phyloP scores from a whole-genome alignment of 345 rosid genomes.

The Moringa oleifera region DNA sequence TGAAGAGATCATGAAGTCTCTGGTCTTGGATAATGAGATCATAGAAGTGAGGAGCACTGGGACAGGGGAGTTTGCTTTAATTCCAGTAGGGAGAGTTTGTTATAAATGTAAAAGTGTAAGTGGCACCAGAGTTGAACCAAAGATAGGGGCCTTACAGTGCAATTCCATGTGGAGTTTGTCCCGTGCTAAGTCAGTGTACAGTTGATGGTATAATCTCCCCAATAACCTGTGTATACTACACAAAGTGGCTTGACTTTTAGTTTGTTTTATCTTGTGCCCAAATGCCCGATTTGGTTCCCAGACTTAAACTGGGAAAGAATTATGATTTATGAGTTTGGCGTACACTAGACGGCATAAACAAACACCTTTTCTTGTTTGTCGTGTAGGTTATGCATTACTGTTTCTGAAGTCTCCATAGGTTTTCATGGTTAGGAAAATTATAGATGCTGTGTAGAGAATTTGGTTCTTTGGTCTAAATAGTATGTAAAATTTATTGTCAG shows the following conservation, averaged over 20 bases:
- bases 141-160: constrained; percentile 54
- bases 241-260: constrained; percentile 74
- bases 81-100: constrained; percentile 48
- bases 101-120: constrained; percentile 33
- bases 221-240: constrained; percentile 47
- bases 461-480: no score
- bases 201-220: constrained; percentile 75
- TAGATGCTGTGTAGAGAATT: no score
- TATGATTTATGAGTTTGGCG: no score
- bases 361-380: no score
- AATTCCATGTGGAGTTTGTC: constrained; percentile 84
- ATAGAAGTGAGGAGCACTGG: constrained; percentile 65
- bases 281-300: no score
- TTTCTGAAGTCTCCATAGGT: no score
- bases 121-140: constrained; percentile 29
- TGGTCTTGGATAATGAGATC: constrained; percentile 63
- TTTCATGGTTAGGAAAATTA: no score
- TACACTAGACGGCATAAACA: no score
- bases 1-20: constrained; percentile 52
- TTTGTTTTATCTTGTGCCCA: background rate
- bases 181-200: constrained; percentile 47
- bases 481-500: no score
- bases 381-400: no score
- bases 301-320: no score
- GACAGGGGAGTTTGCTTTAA: constrained; percentile 38